These are phyloP conservation scores for Alternaria alternata DNA, from an alignment of 2,329 filamentous ascomycete genomes.

Conservation along the genomic window DNA sequence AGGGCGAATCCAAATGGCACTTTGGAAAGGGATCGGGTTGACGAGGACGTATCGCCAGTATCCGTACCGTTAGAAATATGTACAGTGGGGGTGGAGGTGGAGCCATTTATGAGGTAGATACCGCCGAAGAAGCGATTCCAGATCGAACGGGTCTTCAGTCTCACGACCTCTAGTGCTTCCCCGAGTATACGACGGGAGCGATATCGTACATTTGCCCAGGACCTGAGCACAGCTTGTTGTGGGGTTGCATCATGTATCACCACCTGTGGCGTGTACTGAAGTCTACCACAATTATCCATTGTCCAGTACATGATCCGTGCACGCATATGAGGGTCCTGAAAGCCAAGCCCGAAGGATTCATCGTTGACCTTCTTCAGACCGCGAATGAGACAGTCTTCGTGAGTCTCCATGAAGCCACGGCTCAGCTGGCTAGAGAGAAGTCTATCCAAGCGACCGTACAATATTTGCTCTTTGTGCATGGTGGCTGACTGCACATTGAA, in stretches of 20 bases:
- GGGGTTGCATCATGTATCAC: slow-evolving; percentile 2
- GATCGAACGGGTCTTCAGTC: slow-evolving; percentile 1
- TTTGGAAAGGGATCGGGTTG: neutral
- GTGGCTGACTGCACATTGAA: neutral
- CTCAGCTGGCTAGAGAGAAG: slow-evolving; percentile 17
- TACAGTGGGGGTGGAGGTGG: neutral
- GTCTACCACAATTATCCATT: slow-evolving; percentile 28
- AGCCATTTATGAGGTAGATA: neutral
- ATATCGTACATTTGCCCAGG: slow-evolving; percentile 6
- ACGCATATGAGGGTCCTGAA: slow-evolving; percentile 24
- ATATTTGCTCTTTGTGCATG: slow-evolving; percentile 8
- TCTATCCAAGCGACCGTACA: slow-evolving; percentile 15
- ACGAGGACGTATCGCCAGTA: neutral
- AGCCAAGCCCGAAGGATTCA: slow-evolving; percentile 18
- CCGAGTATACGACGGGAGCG: slow-evolving; percentile 1
- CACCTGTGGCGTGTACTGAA: slow-evolving; percentile 29
- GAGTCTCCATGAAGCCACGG: slow-evolving; percentile 26
- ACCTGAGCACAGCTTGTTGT: slow-evolving; percentile 11
- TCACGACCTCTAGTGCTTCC: slow-evolving; percentile 1
- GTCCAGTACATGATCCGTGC: slow-evolving; percentile 33
- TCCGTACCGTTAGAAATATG: neutral
- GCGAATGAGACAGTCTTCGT: slow-evolving; percentile 38
- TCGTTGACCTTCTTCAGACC: slow-evolving; percentile 24
- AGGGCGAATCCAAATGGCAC: slow-evolving; percentile 25
- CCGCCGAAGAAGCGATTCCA: neutral